Evolutionary conservation across 2,329 filamentous ascomycete genomes (phyloP), one percentile per base, ranked within the genome.

Genomic region (Pseudovirgaria hyperparasitica): DNA sequence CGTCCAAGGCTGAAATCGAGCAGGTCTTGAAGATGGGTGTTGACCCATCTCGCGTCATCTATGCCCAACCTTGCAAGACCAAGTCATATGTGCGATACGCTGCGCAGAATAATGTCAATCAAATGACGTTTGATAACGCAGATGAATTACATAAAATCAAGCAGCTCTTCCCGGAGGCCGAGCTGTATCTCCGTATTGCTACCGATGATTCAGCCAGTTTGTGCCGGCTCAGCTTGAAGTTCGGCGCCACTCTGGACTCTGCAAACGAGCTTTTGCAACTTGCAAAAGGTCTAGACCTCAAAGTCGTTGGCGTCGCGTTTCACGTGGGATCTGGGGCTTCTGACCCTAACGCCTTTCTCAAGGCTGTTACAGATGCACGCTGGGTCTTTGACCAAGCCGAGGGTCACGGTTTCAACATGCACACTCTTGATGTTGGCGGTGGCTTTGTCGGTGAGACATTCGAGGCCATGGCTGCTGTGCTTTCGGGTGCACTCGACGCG

Each of bases 111-210:
- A 80, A 79, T 41, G 90, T 98, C 52, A 87, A 81, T 63, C 82
- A 93, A 67, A 96, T 98, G 87, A 98, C 90, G 3, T 96, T 98
- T 52, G 90, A 98, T 70, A 98, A 98, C 46, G 74, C 80, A 52
- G 90, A 98, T 55, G 90, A 98, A 67, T 72, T 98, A 27, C 84
- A 87, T 72, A 98, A 98, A 70, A 87, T 92, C 56, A 90, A 92
- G 58, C 80, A 84, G 57, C 72, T 90, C 43, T 94, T 72, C 50
- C 87, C 90, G 3, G 74, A 73, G 25, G 90, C 90, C 16, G 82
- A 94, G 62, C 74, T 98, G 22, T 92, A 80, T 57, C 67, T 98
- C 35, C 86, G 90, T 45, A 98, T 98, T 60, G 67, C 85, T 51
- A 98, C 90, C 34, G 90, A 98, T 52, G 90, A 98, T 55, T 92